A percentile compares a stretch with the other conserved stretches of the same genome.
These are phyloP conservation scores for Tetrapisispora pingtungensis DNA, from an alignment of 805 yeast genomes.

Conservation along the genomic window DNA sequence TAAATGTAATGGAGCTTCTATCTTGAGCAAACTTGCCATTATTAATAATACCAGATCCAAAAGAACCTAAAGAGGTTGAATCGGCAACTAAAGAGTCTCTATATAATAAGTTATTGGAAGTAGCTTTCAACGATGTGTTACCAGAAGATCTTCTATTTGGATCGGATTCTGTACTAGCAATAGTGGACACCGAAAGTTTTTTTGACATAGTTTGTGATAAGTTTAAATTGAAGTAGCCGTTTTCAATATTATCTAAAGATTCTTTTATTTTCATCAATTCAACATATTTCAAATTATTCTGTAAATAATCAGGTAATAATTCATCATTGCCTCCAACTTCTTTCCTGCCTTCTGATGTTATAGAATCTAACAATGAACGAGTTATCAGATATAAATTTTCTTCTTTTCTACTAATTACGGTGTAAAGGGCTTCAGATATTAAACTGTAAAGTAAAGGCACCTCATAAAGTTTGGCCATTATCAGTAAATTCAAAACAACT, in stretches of 20 bases:
- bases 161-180: conserved; percentile 16
- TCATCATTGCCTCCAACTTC: conserved; percentile 11
- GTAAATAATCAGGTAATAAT: conserved; percentile 15
- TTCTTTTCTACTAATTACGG: conserved; percentile 61
- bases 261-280: conserved; percentile 42
- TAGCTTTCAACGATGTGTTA: neutral
- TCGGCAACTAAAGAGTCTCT: conserved; percentile 22
- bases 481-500: conserved; percentile 52
- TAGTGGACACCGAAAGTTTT: conserved; percentile 20
- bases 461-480: conserved; percentile 55
- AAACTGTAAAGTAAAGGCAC: conserved; percentile 62
- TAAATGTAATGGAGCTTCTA: conserved; percentile 20
- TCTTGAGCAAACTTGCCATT: conserved; percentile 4
- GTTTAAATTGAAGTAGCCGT: conserved; percentile 50
- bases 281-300: conserved; percentile 22
- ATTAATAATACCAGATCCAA: conserved; percentile 10
- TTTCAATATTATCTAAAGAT: conserved; percentile 51
- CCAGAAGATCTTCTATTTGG: neutral
- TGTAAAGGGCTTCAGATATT: conserved; percentile 57
- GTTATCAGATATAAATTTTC: conserved; percentile 22
- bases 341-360: neutral
- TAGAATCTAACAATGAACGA: conserved; percentile 8
- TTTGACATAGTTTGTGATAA: conserved; percentile 40
- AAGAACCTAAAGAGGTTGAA: conserved; percentile 17
- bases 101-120: conserved; percentile 12